Conservation (phyloP, 2,329 filamentous ascomycete genomes). For the Lecanicillium sp. region DNA sequence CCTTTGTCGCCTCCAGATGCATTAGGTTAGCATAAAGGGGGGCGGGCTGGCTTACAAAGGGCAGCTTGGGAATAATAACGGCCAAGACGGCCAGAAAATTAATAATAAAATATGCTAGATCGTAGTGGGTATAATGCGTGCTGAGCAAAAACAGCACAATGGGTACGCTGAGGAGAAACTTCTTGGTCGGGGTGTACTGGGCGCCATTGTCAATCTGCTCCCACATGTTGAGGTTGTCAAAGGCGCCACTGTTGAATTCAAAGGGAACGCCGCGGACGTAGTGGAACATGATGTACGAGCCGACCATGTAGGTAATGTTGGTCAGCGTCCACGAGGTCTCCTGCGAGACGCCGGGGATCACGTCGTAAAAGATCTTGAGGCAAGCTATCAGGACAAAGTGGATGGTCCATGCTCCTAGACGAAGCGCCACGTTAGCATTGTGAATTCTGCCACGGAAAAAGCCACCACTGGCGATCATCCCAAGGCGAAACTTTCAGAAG, state of each 20-base stretch:
- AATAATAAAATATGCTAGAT: slow-evolving; percentile 92
- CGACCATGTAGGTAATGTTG: slow-evolving; percentile 98
- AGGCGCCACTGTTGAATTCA: slow-evolving; percentile 96
- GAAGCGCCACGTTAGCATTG: slow-evolving; percentile 11
- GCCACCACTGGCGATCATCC: too few relatives aligned
- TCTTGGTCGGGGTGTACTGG: slow-evolving; percentile 97
- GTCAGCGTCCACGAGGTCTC: slow-evolving; percentile 98
- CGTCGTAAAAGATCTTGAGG: slow-evolving; percentile 95
- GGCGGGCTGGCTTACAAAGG: slow-evolving; percentile 58
- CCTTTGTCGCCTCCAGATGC: not conserved
- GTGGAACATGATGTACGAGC: slow-evolving; percentile 99
- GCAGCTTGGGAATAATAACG: slow-evolving; percentile 93
- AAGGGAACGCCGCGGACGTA: slow-evolving; percentile 97
- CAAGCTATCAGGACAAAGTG: slow-evolving; percentile 86
- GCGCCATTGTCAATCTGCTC: slow-evolving; percentile 99
- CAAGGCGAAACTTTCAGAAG: too few relatives aligned
- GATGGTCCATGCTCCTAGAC: slow-evolving; percentile 88
- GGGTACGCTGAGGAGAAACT: slow-evolving; percentile 90
- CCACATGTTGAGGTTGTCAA: slow-evolving; percentile 99
- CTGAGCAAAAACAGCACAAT: slow-evolving; percentile 92
- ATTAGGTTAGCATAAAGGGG: too few relatives aligned
- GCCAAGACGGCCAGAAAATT: slow-evolving; percentile 89
- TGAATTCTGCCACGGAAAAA: not conserved
- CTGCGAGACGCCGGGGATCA: slow-evolving; percentile 91
- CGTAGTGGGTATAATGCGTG: slow-evolving; percentile 98